Conservation (phyloP, 352 stramenopile species). For the Pythium periplocum region DNA sequence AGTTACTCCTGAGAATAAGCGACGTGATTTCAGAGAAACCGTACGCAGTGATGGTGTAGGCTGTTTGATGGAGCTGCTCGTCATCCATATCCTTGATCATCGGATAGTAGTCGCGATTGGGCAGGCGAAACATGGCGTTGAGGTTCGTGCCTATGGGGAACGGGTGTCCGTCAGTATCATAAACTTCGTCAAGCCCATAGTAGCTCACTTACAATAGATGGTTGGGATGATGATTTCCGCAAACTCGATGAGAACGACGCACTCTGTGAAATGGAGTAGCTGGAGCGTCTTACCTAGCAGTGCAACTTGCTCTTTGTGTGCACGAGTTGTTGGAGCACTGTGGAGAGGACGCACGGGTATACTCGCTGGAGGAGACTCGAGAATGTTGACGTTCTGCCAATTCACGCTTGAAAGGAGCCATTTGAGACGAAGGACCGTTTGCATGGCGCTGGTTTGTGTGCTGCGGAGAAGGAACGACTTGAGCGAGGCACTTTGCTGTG, state of each 20-base stretch:
- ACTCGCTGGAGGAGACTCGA: slow-evolving; percentile 2
- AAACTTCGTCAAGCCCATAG: too few relatives aligned
- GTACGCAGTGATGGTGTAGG: not conserved
- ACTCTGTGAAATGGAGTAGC: slow-evolving; percentile 7
- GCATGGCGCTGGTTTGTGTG: not conserved
- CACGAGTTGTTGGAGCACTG: not conserved
- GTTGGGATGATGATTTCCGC: slow-evolving; percentile 7
- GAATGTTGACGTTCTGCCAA: not conserved
- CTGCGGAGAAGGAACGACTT: not conserved
- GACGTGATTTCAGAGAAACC: not conserved
- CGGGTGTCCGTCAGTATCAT: not conserved
- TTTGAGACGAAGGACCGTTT: not conserved
- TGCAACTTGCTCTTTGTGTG: not conserved
- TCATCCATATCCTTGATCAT: not conserved
- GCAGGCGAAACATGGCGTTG: not conserved
- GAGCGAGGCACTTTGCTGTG: too few relatives aligned
- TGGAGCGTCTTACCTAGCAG: slow-evolving; percentile 7
- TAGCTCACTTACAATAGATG: not conserved
- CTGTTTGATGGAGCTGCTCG: not conserved
- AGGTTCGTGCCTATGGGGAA: not conserved
- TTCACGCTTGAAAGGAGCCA: not conserved
- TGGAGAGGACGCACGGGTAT: not conserved
- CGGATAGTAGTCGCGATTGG: not conserved
- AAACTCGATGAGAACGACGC: slow-evolving; percentile 11
- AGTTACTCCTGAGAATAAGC: not conserved